phyloP scores from a whole-genome alignment of 441 rosid genomes.

The Adansonia grandidieri region DNA sequence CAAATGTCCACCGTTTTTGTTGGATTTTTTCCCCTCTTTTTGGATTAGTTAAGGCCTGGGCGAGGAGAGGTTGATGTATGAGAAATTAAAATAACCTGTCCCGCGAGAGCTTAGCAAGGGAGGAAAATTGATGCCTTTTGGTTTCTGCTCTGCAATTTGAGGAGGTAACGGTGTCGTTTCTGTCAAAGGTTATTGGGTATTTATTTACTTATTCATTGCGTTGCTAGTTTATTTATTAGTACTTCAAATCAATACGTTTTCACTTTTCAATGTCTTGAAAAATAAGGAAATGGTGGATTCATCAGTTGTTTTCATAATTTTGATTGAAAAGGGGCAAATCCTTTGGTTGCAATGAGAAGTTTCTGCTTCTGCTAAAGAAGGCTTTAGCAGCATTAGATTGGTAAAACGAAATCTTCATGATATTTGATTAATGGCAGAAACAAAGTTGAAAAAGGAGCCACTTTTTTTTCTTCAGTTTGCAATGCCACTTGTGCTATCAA shows the following conservation, averaged over 20 bases:
- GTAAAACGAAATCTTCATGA: background rate
- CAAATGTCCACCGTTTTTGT: background rate
- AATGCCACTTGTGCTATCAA: background rate
- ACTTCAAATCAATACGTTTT: conserved; percentile 3
- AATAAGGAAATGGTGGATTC: background rate
- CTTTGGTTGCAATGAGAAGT: background rate
- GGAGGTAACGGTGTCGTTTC: conserved; percentile 16
- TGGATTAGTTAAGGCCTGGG: conserved; percentile 8
- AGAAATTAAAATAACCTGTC: background rate
- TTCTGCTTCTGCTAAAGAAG: conserved; percentile 2
- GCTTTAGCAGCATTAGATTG: background rate
- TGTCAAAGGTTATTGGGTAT: background rate
- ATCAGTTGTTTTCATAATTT: conserved; percentile 14
- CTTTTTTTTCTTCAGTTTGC: background rate
- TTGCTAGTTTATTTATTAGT: background rate
- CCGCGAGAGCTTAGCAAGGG: background rate
- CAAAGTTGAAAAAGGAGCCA: background rate
- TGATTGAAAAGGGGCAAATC: background rate
- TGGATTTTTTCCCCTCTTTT: background rate
- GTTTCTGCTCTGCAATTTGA: background rate
- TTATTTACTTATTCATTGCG: background rate
- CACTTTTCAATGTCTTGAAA: background rate
- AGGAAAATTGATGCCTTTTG: background rate
- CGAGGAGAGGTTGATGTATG: background rate
- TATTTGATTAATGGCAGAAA: background rate